Evolutionary conservation across 2,329 filamentous ascomycete genomes (phyloP).

Genomic region (Phyllachora maydis): DNA sequence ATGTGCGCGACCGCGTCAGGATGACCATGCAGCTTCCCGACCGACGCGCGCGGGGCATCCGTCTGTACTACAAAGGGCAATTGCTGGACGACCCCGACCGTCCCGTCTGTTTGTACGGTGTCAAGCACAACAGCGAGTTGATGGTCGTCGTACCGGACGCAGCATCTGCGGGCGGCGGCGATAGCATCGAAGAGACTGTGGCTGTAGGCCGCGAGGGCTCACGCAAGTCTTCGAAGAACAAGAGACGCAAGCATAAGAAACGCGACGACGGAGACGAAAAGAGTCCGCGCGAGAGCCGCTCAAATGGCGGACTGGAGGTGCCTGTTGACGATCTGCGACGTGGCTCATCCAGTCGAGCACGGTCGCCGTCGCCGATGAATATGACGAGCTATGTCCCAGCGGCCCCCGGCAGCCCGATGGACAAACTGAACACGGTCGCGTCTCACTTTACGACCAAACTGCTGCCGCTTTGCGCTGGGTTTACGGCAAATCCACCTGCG

Average conservation of each 20-base stretch:
- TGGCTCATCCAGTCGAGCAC: constrained; percentile 14
- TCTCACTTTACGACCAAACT: constrained; percentile 42
- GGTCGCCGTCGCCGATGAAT: constrained; percentile 17
- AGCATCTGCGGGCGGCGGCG: constrained; percentile 10
- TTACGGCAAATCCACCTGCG: constrained; percentile 36
- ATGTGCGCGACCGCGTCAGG: constrained; percentile 46
- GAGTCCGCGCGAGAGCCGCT: constrained; percentile 22
- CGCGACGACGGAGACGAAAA: constrained; percentile 13
- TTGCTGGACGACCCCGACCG: constrained; percentile 43
- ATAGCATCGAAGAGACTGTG: constrained; percentile 20
- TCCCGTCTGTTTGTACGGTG: constrained; percentile 34
- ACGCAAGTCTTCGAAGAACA: constrained; percentile 17
- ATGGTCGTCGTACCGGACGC: constrained; percentile 29
- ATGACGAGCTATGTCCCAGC: constrained; percentile 11
- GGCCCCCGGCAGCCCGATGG: constrained; percentile 20
- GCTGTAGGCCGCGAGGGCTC: constrained; percentile 18
- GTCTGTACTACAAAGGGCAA: constrained; percentile 53
- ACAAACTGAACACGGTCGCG: constrained; percentile 47
- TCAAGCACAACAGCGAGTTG: constrained; percentile 42
- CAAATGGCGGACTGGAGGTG: constrained; percentile 17
- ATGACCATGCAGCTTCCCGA: constrained; percentile 43
- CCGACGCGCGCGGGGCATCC: constrained; percentile 28
- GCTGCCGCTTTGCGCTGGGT: constrained; percentile 43
- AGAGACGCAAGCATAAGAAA: constrained; percentile 21
- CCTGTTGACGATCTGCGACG: constrained; percentile 12